Base-by-base conservation (phyloP, 1,284 basidiomycete genomes). In the Tremellales sp. region DNA sequence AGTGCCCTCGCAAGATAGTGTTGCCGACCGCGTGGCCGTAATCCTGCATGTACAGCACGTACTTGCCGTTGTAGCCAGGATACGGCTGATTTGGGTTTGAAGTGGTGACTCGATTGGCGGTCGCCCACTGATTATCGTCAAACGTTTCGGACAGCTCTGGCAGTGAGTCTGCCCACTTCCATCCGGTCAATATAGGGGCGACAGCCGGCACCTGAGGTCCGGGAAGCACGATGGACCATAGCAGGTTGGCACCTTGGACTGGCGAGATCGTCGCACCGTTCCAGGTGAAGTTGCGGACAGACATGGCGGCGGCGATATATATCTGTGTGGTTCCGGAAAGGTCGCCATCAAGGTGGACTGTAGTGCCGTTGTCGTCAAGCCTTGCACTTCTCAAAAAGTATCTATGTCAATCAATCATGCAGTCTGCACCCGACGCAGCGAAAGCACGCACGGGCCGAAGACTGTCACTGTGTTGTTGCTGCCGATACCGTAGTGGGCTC, bases 1-100 rank as follows among this genome's bases (percentile, higher is more conserved):
- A 90, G 65, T 86, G 83, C 1, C 87, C 87, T 41, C 86, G 79
- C 86, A 86, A 90, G 10, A 90, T 72, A 22, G 88, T 83, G 23
- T 24, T 19, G n/a, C 45, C 45, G 7, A 46, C 45, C 2, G 25
- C 17, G 23, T 13, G 39, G 22, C 45, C 45, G 25, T 46, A 46
- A 12, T 37, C 45, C 45, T 24, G 31, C 29, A 15, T 31, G 29
- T 31, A 31, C 10, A 31, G 29, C 8, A 8, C 15, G 29, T 31
- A 31, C 10, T 8, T 15, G 8, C 10, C 29, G 15, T 8, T 31
- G 15, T 31, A 31, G 29, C 15, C 29, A 8, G 29, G 29, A 15
- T 31, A 31, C 10, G 15, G 10, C 29, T 8, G 8, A 15, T 31
- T 31, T 8, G 29, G 29, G 15, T 31, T 31, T 15, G 29, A 8